A percentile compares a stretch with the other conserved stretches of the same genome.
These are phyloP conservation scores for Isatis tinctoria DNA, from an alignment of 345 rosid genomes.

Conservation along the genomic window DNA sequence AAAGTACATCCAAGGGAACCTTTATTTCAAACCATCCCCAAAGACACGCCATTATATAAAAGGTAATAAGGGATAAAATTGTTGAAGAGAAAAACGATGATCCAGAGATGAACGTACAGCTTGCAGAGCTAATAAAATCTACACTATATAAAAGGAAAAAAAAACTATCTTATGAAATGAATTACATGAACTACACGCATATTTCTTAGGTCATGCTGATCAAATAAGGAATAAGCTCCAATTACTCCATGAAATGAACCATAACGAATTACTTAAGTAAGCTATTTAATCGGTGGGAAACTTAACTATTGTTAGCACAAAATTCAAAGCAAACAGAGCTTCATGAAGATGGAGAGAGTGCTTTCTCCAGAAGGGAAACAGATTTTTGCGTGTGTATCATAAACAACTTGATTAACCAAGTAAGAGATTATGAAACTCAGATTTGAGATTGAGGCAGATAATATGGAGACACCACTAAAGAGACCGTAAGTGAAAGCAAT, in stretches of 20 bases:
- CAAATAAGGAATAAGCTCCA: neutral
- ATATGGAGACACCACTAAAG: no score
- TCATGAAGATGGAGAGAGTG: neutral
- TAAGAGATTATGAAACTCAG: no score
- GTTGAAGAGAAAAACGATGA: neutral
- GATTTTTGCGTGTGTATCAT: no score
- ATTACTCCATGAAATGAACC: neutral
- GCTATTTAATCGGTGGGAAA: neutral
- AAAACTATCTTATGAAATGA: neutral
- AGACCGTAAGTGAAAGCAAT: no score
- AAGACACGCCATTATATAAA: neutral
- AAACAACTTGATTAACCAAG: no score
- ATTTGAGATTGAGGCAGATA: no score
- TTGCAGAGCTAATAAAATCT: neutral
- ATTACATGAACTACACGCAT: neutral
- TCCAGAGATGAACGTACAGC: neutral
- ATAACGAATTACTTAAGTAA: neutral
- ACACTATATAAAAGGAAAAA: no score
- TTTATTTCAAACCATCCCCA: neutral
- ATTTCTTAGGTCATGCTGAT: neutral
- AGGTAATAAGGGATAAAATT: neutral
- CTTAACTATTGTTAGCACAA: neutral
- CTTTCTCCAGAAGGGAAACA: neutral
- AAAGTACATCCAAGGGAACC: constrained; percentile 19
- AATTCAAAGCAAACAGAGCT: neutral